phyloP scores from a whole-genome alignment of 1,139 yeast species.

The Scheffersomyces insectosa region DNA sequence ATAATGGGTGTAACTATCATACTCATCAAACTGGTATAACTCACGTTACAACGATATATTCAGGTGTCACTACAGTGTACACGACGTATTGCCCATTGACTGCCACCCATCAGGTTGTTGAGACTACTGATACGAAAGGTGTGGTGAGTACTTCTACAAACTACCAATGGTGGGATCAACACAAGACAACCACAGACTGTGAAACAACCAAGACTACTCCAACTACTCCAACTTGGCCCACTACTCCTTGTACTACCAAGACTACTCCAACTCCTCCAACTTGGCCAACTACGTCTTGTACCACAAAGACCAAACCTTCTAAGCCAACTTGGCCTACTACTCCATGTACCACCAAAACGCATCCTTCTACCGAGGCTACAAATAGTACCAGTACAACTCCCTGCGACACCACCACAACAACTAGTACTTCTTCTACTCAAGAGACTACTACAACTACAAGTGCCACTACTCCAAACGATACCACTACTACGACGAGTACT shows the following conservation, averaged over 20 bases:
- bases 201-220: background rate
- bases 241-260: background rate
- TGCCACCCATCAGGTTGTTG: background rate
- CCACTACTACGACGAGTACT: background rate
- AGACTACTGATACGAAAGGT: background rate
- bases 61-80: constrained; percentile 9
- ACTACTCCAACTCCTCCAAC: background rate
- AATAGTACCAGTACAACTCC: constrained; percentile 1
- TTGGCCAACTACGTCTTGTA: too few species aligned
- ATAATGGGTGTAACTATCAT: background rate
- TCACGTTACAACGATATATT: constrained; percentile 9
- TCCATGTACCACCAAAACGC: too few species aligned
- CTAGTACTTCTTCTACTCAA: too few species aligned
- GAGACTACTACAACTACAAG: background rate
- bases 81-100: constrained; percentile 16
- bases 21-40: constrained; percentile 8
- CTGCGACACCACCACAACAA: background rate
- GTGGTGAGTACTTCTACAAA: background rate
- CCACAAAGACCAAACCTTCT: too few species aligned
- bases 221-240: background rate
- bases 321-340: too few species aligned
- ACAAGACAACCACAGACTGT: background rate
- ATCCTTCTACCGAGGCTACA: too few species aligned
- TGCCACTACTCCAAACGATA: background rate
- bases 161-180: background rate